phyloP scores from a whole-genome alignment of 176 grass and related monocot species.

The Bolboschoenus planiculmis region DNA sequence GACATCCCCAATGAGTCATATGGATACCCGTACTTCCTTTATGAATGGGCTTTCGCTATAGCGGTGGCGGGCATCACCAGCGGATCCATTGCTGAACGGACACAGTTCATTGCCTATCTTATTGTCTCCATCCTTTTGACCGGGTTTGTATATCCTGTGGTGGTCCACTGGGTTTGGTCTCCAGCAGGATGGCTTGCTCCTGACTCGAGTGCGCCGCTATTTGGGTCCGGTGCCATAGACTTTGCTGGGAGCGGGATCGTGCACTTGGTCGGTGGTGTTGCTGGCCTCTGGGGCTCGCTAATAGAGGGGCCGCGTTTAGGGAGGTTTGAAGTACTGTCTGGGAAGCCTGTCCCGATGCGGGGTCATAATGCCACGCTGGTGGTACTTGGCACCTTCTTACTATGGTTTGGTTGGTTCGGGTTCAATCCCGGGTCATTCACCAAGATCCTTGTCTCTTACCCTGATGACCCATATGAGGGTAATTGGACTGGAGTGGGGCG shows the following conservation, averaged over 20 bases:
- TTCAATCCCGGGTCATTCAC: conserved; percentile 28
- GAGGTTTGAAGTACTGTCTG: conserved; percentile 7
- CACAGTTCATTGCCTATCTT: conserved; percentile 21
- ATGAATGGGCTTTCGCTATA: conserved; percentile 27
- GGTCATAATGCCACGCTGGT: conserved; percentile 24
- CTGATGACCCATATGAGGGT: conserved; percentile 9
- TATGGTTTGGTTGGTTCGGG: conserved; percentile 31
- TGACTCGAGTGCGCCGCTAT: background rate
- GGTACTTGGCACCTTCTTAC: conserved; percentile 26
- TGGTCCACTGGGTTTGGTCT: conserved; percentile 27
- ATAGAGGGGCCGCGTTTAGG: conserved; percentile 22
- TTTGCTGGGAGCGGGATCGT: conserved; percentile 27
- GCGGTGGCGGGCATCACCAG: conserved; percentile 20
- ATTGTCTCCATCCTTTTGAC: conserved; percentile 20
- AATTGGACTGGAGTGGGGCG: conserved; percentile 27
- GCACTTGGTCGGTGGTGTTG: conserved; percentile 27
- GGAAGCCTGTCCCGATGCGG: background rate
- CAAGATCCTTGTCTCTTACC: conserved; percentile 25
- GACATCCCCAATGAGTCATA: conserved; percentile 23
- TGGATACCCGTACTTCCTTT: conserved; percentile 23
- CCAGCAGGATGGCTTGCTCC: conserved; percentile 21
- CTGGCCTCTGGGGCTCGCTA: conserved; percentile 21
- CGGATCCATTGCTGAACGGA: conserved; percentile 26
- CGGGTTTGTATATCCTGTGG: conserved; percentile 28
- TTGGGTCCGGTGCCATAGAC: conserved; percentile 29